phyloP scores from a whole-genome alignment of 495 filamentous ascomycete genomes.

The Usnea hakonensis region DNA sequence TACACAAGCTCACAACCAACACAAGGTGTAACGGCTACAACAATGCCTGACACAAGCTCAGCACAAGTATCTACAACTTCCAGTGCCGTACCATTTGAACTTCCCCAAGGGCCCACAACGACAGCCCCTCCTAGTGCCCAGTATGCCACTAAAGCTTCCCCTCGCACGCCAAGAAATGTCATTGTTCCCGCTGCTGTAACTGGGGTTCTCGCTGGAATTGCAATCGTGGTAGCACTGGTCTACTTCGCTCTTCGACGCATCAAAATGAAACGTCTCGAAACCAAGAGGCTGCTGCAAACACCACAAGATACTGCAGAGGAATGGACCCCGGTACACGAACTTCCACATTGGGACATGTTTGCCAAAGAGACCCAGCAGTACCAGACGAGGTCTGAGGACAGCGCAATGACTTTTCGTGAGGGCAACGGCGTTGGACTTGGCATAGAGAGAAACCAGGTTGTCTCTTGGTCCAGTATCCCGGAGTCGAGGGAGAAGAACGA shows the following conservation, averaged over 20 bases:
- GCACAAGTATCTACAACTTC: too few relatives aligned
- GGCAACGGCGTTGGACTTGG: neutral
- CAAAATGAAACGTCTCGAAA: neutral
- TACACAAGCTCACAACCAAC: neutral
- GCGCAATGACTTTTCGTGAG: neutral
- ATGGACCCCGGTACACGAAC: neutral
- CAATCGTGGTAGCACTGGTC: neutral
- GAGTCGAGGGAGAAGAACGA: neutral
- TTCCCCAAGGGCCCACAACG: neutral
- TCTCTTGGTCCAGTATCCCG: neutral
- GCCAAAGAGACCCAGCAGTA: neutral
- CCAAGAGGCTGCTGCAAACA: neutral
- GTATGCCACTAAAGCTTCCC: neutral
- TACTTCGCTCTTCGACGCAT: neutral
- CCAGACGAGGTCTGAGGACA: constrained; percentile 4
- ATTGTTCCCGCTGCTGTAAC: neutral
- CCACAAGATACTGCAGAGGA: neutral
- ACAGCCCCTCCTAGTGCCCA: neutral
- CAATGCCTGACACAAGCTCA: too few relatives aligned
- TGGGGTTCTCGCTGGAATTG: neutral
- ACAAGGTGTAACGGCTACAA: too few relatives aligned
- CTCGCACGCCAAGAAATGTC: neutral
- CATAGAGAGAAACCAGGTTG: neutral
- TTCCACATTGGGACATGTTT: constrained; percentile 5
- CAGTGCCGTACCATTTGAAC: too few relatives aligned